Evolutionary conservation across 176 grass and related monocot species (phyloP), one percentile per base, ranked within the genome.

Genomic region (Aegilops sharonensis): DNA sequence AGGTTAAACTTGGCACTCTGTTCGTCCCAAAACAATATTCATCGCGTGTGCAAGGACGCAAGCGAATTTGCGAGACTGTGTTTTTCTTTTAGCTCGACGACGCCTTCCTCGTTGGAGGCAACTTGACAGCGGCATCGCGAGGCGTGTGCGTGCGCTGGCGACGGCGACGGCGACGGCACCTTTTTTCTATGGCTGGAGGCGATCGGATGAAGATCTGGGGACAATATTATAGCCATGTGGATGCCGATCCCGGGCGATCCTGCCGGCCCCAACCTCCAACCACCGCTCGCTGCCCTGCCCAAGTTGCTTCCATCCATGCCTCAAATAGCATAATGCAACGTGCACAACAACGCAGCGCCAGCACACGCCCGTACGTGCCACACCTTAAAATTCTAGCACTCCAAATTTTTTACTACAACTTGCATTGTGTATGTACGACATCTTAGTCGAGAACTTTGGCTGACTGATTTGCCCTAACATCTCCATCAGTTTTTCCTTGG

Each of bases 221-320:
- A 76, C 60, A 91, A 69, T 70, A 30, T 21, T 81, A 84, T 77
- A 84, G 61, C 9, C 75, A 81, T 68, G 37, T 63, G 29, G 15
- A 87, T 84, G 54, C 54, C 54, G 18, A 59, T 59, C 54, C 76
- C 21, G 85, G 45, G 60, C 59, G 85, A 91, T 91, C 89, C 80
- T 89, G 78, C 89, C 80, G 37, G 72, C 72, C 43, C 27, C 63
- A 30, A 14, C 25, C 63, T 6, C 34, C 81, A 60, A 9, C 81
- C 81, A 69, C 81, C 23, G 20, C 9, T 25, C 72, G 79, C 64
- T 67, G 14, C 47, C 11, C 31, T 0, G 34, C 72, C 43, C 39
- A 12, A 47, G 68, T 80, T 80, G 76, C 81, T 69, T 59, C 54
- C 54, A 3, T 81, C 85, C 5, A 62, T 75, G 76, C 80, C 39